These are phyloP conservation scores for Striga hermonthica DNA, from an alignment of 305 asterid species.

Conservation along the genomic window DNA sequence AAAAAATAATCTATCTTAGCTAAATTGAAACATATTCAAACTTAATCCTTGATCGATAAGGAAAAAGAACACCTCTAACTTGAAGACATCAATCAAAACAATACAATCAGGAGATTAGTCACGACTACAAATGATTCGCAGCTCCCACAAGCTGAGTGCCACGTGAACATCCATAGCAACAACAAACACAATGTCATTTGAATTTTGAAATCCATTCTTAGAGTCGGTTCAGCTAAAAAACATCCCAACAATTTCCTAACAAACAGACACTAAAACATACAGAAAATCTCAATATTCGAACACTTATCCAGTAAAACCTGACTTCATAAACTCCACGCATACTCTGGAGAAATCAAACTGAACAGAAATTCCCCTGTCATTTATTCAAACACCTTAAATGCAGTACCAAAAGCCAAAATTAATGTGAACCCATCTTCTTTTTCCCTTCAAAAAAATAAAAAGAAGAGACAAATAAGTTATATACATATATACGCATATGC, in stretches of 20 bases:
- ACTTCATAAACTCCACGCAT: background rate
- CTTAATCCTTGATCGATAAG: no score
- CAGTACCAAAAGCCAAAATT: no score
- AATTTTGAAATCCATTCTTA: background rate
- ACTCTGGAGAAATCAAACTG: background rate
- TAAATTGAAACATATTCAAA: no score
- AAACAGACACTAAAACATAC: background rate
- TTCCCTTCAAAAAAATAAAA: no score
- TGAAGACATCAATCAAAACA: conserved; percentile 1
- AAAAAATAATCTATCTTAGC: no score
- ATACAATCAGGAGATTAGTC: background rate
- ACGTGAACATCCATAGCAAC: background rate
- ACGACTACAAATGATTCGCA: background rate
- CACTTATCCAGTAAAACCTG: background rate
- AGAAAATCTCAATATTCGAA: background rate
- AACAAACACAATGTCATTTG: background rate
- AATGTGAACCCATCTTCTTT: no score
- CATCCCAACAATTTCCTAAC: background rate
- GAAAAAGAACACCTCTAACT: background rate
- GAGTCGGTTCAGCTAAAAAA: background rate
- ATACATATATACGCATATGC: no score
- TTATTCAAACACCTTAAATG: no score
- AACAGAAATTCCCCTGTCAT: no score
- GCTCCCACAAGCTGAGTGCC: background rate
- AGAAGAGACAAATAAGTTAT: no score